These are phyloP conservation scores for Aspergillus terreus DNA, from an alignment of 2,329 filamentous ascomycete genomes.

Conservation along the genomic window DNA sequence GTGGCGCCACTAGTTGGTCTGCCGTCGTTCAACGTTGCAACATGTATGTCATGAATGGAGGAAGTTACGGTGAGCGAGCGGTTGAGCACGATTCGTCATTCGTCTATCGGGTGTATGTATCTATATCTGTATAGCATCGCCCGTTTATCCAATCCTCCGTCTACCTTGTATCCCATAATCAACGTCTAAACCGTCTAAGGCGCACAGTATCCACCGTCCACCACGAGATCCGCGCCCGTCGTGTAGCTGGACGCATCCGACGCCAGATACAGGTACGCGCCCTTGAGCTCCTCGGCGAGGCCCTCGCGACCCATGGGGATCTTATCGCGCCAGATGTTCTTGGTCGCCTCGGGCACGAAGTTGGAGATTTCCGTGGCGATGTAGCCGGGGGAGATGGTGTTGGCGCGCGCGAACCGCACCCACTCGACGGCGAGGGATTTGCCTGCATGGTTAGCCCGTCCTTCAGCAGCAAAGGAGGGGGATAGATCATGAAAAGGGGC, in stretches of 20 bases:
- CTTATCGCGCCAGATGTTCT: constrained; percentile 71
- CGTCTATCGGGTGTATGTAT: constrained; percentile 2
- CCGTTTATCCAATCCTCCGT: neutral
- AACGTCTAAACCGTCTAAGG: no score
- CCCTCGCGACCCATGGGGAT: constrained; percentile 77
- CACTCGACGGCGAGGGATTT: constrained; percentile 72
- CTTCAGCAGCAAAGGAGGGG: no score
- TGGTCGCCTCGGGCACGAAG: constrained; percentile 63
- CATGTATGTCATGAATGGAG: neutral
- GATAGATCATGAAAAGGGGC: no score
- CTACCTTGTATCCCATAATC: neutral
- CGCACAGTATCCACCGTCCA: constrained; percentile 67
- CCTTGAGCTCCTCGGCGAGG: constrained; percentile 71
- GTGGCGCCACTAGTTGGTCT: no score
- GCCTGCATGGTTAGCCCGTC: constrained; percentile 39
- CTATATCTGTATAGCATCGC: neutral
- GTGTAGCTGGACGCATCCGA: constrained; percentile 81
- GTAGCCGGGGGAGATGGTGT: constrained; percentile 71
- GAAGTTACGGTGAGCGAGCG: neutral
- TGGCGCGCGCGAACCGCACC: constrained; percentile 69
- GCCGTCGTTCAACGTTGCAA: no score
- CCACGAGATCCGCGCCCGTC: constrained; percentile 68
- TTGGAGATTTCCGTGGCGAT: constrained; percentile 69
- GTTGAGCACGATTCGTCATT: constrained; percentile 1
- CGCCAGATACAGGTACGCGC: constrained; percentile 75